phyloP scores from a whole-genome alignment of 176 grass and related monocot species.

The Chrysopogon serrulatus region DNA sequence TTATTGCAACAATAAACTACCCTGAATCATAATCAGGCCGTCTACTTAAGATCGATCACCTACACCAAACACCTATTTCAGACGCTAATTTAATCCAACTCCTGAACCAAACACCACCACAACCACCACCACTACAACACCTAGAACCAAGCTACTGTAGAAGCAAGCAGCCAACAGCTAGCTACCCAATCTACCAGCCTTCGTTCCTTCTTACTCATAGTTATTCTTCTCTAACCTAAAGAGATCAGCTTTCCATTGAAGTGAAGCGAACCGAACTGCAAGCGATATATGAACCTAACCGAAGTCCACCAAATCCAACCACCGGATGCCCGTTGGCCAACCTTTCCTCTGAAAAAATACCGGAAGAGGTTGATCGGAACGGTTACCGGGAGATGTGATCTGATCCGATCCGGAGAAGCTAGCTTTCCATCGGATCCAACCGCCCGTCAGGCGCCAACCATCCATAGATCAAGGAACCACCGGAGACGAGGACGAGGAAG shows the following conservation, averaged over 20 bases:
- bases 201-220: neutral
- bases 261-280: slow-evolving; percentile 9
- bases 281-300: slow-evolving; percentile 5
- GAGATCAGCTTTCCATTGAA: neutral
- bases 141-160: neutral
- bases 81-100: neutral
- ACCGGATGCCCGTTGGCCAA: slow-evolving; percentile 8
- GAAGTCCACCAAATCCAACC: slow-evolving; percentile 37
- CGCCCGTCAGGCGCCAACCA: neutral
- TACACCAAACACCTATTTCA: neutral
- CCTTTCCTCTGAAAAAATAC: slow-evolving; percentile 69
- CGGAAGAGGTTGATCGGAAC: slow-evolving; percentile 39
- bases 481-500: neutral
- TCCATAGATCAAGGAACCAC: neutral
- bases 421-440: slow-evolving; percentile 1
- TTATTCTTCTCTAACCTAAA: slow-evolving; percentile 8
- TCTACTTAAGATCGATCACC: neutral
- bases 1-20: slow-evolving; percentile 4
- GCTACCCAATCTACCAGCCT: neutral
- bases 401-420: slow-evolving; percentile 23
- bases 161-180: neutral
- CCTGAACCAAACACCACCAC: neutral
- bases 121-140: neutral
- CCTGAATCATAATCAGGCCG: neutral
- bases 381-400: slow-evolving; percentile 20